Base-by-base conservation (phyloP, 106 monocot genomes). In the Allium sativum region DNA sequence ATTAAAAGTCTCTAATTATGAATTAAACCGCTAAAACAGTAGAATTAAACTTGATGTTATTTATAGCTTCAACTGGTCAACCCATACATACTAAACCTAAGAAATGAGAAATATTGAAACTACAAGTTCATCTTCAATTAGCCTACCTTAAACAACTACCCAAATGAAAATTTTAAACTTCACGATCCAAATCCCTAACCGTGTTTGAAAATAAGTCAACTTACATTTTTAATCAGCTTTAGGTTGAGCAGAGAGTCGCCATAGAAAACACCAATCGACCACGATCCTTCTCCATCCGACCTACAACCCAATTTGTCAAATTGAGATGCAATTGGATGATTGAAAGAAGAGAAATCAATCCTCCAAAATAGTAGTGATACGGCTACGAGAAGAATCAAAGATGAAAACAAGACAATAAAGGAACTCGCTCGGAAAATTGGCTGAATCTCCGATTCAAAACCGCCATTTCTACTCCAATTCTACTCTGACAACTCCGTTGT, bases 241-340 rank as follows among this genome's bases (percentile, higher is more conserved):
- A 94, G 78, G 62, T 68, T 64, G 64, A 94, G 73, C 9, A 89
- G 93, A 8, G 89, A 86, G 58, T 83, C 74, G 4, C 93, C 89
- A 53, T 77, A 86, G 81, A 86, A 94, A 58, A 94, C 46, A 12
- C 93, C 93, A 55, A 86, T 65, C 52, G 89, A 85, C 93, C 93
- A 94, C 3, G 93, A 94, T 3, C 93, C 93, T 64, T 94, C 93
- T 12, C 83, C 80, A 52, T 94, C 93, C 21, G 76, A 75, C 9
- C 56, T 70, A 70, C 93, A 93, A 6, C 93, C 80, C 20, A 45
- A n/a, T 11, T 55, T 18, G 8, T 72, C 21, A 19, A 68, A 53
- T 41, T 52, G 11, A 21, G 63, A 48, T n/a, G 61, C 16, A 45
- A 64, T 21, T 20, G 76, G 59, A 40, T 69, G 63, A 13, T 64